Percentiles rank a stretch among this genome's conserved stretches.
These are phyloP conservation scores for Knoxdaviesia proteae DNA, from an alignment of 2,329 filamentous ascomycete species.

Conservation along the genomic window DNA sequence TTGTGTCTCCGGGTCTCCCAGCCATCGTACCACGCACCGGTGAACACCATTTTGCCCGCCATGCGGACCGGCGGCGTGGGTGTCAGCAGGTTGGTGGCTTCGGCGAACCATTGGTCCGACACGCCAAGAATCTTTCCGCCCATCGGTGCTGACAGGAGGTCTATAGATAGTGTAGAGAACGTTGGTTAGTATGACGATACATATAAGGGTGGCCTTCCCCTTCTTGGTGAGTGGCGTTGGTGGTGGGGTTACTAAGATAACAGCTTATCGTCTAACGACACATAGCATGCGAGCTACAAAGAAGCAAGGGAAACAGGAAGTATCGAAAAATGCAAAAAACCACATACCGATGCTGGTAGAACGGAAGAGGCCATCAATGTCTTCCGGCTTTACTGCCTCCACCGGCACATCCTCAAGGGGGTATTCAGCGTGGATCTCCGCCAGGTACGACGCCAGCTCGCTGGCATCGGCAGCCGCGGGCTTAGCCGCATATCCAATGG, in stretches of 20 bases:
- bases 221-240: too few relatives aligned
- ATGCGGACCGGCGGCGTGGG: conserved; percentile 41
- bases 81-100: conserved; percentile 41
- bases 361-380: conserved; percentile 40
- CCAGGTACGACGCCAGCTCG: too few relatives aligned
- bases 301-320: background rate
- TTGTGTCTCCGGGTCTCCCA: conserved; percentile 52
- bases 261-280: too few relatives aligned
- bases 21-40: conserved; percentile 51
- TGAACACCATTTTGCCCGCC: conserved; percentile 46
- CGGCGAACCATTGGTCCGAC: conserved; percentile 50
- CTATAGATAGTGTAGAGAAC: conserved; percentile 13
- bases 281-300: too few relatives aligned
- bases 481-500: too few relatives aligned
- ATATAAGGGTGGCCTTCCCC: too few relatives aligned
- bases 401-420: conserved; percentile 32
- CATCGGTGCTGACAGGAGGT: conserved; percentile 37
- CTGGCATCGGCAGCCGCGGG: too few relatives aligned
- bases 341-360: conserved; percentile 38
- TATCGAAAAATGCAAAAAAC: background rate
- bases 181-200: too few relatives aligned
- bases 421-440: conserved; percentile 18
- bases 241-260: too few relatives aligned
- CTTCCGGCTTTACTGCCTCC: conserved; percentile 24
- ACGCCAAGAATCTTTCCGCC: conserved; percentile 43